Percentiles rank a stretch among this genome's conserved stretches.
Conservation (phyloP, 495 filamentous ascomycete genomes). For the Collariella sp. region DNA sequence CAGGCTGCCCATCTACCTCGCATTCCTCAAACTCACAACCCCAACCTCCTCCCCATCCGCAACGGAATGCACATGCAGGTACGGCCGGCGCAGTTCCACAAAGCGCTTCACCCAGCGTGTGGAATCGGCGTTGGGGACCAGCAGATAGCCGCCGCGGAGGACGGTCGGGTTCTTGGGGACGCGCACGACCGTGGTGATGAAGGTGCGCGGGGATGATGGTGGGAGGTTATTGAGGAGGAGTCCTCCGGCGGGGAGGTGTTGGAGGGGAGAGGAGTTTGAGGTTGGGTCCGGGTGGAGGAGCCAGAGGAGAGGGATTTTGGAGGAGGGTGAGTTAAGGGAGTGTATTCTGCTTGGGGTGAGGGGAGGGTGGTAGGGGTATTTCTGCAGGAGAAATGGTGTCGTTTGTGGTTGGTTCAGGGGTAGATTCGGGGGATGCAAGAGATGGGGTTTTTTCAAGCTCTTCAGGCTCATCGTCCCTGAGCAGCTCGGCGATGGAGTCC, state of each 20-base stretch:
- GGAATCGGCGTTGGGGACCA: slow-evolving; percentile 64
- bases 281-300: slow-evolving; percentile 62
- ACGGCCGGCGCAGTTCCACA: slow-evolving; percentile 86
- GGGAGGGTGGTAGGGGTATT: background rate
- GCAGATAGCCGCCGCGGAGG: slow-evolving; percentile 76
- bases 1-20: slow-evolving; percentile 81
- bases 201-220: slow-evolving; percentile 34
- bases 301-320: slow-evolving; percentile 74
- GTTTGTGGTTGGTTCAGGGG: background rate
- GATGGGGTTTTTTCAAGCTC: background rate
- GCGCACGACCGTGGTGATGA: slow-evolving; percentile 58
- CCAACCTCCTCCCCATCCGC: slow-evolving; percentile 83
- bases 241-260: slow-evolving; percentile 70
- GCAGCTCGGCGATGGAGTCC: slow-evolving; percentile 40
- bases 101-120: slow-evolving; percentile 83
- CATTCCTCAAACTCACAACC: slow-evolving; percentile 75
- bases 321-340: slow-evolving; percentile 51
- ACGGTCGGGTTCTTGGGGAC: slow-evolving; percentile 65
- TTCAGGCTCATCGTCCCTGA: slow-evolving; percentile 32
- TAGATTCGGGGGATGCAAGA: background rate
- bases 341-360: slow-evolving; percentile 38
- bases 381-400: background rate
- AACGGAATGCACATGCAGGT: slow-evolving; percentile 78
- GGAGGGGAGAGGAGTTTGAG: slow-evolving; percentile 61
- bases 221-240: slow-evolving; percentile 12